Evolutionary conservation across 345 rosid genomes (phyloP).

Genomic region (Noccaea caerulescens): DNA sequence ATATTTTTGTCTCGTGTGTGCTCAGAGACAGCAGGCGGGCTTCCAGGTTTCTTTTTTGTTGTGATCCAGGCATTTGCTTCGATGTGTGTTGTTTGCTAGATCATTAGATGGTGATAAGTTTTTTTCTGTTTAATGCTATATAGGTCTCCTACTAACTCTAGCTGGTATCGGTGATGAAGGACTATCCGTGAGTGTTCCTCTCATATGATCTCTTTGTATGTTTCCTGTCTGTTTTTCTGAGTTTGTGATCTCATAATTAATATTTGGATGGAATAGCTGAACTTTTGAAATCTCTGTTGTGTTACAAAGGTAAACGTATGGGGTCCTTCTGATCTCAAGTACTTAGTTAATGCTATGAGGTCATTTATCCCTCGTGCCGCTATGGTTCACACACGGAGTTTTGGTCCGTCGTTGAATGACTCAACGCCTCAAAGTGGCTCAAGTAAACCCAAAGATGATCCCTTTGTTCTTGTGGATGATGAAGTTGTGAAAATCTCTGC

Average conservation of each 20-base stretch:
- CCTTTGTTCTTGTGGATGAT: constrained; percentile 71
- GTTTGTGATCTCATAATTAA: constrained; percentile 1
- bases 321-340: constrained; percentile 96
- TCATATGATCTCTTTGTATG: constrained; percentile 39
- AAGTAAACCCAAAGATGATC: constrained; percentile 49
- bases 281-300: neutral
- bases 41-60: constrained; percentile 70
- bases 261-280: constrained; percentile 24
- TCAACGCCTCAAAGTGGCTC: constrained; percentile 45
- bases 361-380: constrained; percentile 96
- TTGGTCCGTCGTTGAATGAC: constrained; percentile 59
- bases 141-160: constrained; percentile 89
- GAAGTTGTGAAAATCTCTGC: constrained; percentile 94
- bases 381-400: constrained; percentile 89
- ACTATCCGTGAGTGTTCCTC: constrained; percentile 74
- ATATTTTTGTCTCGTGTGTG: constrained; percentile 95
- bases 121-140: constrained; percentile 22
- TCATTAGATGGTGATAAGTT: constrained; percentile 18
- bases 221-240: constrained; percentile 23
- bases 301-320: constrained; percentile 79
- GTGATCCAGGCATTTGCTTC: constrained; percentile 6
- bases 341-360: constrained; percentile 92
- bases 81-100: constrained; percentile 5
- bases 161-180: constrained; percentile 97
- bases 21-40: constrained; percentile 97